phyloP scores from a whole-genome alignment of 139 green algal genomes.

The Limnomonas spitsbergensis region DNA sequence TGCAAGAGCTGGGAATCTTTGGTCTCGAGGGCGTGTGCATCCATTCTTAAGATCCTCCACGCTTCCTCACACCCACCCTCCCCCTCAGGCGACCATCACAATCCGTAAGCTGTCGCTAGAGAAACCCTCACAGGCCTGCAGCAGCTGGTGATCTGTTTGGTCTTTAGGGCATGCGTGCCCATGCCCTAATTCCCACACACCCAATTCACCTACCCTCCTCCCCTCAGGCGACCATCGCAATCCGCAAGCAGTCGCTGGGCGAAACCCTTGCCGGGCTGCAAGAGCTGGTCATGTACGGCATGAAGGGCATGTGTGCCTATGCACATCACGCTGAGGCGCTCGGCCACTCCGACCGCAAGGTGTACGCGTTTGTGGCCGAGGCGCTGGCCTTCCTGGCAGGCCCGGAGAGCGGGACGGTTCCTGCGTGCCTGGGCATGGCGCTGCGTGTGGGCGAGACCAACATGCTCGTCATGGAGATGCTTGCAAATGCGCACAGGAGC shows the following conservation, averaged over 20 bases:
- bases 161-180: no score
- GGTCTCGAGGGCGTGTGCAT: no score
- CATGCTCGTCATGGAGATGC: conserved; percentile 46
- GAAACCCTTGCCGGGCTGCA: conserved; percentile 61
- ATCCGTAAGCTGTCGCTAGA: conserved; percentile 34
- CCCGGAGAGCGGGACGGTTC: conserved; percentile 18
- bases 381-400: conserved; percentile 33
- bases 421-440: conserved; percentile 40
- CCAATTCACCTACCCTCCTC: no score
- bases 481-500: conserved; percentile 51
- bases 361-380: conserved; percentile 45
- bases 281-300: conserved; percentile 54
- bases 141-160: conserved; percentile 56
- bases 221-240: conserved; percentile 9
- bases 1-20: no score
- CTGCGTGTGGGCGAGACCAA: conserved; percentile 27
- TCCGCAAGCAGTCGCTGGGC: conserved; percentile 39
- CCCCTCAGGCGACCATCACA: conserved; percentile 13
- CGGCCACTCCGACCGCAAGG: conserved; percentile 23
- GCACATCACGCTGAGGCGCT: conserved; percentile 37
- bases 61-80: no score
- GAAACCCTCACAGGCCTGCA: conserved; percentile 61
- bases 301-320: conserved; percentile 65
- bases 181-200: no score
- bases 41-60: no score